Evolutionary conservation across 768 basidiomycete genomes (phyloP).

Genomic region (Wakefieldia striispora): DNA sequence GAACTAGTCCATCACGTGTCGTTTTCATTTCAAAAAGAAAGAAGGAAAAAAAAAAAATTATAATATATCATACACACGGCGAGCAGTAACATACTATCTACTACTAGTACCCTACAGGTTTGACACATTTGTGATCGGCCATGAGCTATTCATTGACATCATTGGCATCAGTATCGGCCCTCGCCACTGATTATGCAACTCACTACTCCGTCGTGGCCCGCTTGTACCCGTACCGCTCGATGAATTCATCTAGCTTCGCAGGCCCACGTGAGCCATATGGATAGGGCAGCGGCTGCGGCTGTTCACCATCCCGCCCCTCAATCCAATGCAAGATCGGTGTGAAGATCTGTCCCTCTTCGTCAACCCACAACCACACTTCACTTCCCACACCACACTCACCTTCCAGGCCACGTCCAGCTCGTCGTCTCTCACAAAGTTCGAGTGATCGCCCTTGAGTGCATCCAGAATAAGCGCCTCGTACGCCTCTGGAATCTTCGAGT

Average conservation of each 20-base stretch:
- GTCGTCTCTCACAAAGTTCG: constrained; percentile 97
- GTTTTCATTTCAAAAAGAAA: background rate
- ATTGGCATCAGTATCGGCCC: background rate
- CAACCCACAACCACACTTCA: constrained; percentile 4
- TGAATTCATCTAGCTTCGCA: constrained; percentile 74
- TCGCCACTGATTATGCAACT: constrained; percentile 30
- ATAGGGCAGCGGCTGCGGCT: constrained; percentile 75
- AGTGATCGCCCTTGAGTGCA: constrained; percentile 96
- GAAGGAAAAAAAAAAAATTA: no score
- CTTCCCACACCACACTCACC: constrained; percentile 44
- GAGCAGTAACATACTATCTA: no score
- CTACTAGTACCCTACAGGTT: constrained; percentile 17
- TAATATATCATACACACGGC: background rate
- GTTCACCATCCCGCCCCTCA: constrained; percentile 66
- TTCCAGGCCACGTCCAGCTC: constrained; percentile 98
- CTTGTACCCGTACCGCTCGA: constrained; percentile 73
- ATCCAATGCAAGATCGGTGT: constrained; percentile 96
- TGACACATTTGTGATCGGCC: constrained; percentile 27
- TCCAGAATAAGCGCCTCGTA: constrained; percentile 96
- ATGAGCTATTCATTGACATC: constrained; percentile 14
- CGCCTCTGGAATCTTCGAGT: constrained; percentile 91
- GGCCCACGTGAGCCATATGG: constrained; percentile 97
- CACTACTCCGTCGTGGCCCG: constrained; percentile 71
- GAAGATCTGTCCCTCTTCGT: constrained; percentile 65
- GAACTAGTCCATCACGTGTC: constrained; percentile 25